Conservation (phyloP, 345 rosid genomes). For the Nephelium lappaceum region DNA sequence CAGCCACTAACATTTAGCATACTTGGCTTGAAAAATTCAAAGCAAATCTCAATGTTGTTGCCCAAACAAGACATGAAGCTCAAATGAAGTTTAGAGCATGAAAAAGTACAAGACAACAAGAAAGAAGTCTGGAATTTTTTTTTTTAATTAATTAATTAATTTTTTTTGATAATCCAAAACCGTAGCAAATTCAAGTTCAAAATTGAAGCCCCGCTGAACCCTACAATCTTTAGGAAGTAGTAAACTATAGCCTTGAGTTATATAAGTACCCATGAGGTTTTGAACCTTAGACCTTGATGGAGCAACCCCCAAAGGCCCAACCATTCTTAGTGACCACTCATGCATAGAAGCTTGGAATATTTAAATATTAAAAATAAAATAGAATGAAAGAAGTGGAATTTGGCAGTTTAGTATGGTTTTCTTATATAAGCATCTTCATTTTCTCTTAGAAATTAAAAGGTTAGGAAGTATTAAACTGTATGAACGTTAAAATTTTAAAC, state of each 20-base stretch:
- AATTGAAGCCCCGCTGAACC: too few species aligned
- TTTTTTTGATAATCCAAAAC: too few species aligned
- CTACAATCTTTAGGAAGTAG: too few species aligned
- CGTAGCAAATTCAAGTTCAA: too few species aligned
- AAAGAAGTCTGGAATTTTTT: not conserved
- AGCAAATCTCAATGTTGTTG: not conserved
- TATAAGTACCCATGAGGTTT: too few species aligned
- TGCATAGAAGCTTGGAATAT: too few species aligned
- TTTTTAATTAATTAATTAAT: too few species aligned
- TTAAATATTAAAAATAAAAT: not conserved
- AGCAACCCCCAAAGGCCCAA: too few species aligned
- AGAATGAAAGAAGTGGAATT: not conserved
- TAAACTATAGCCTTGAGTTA: too few species aligned
- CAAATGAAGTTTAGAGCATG: not conserved
- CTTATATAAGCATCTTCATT: not conserved
- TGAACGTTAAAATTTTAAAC: not conserved
- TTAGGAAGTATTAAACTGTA: not conserved
- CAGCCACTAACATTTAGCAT: not conserved
- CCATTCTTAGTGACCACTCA: too few species aligned
- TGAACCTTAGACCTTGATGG: too few species aligned
- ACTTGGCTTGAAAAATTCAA: not conserved
- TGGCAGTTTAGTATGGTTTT: not conserved
- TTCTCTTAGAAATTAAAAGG: not conserved
- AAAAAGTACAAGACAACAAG: not conserved
- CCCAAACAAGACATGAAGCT: not conserved